These are phyloP conservation scores for Epichloe sylvatica DNA, from an alignment of 2,329 filamentous ascomycete genomes.

Conservation along the genomic window DNA sequence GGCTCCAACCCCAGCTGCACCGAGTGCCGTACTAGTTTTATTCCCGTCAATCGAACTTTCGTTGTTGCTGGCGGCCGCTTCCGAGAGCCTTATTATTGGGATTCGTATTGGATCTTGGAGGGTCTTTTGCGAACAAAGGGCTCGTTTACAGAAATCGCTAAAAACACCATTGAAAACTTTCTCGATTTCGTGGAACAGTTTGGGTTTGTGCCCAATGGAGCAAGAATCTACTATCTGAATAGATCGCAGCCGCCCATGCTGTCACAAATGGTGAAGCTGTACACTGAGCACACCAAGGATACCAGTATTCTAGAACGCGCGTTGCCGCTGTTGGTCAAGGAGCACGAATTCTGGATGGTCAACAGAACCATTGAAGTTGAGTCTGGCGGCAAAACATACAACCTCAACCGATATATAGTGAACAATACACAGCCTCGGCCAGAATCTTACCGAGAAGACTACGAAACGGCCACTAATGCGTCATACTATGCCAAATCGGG, in stretches of 20 bases:
- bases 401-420: slow-evolving; percentile 45
- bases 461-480: slow-evolving; percentile 47
- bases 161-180: slow-evolving; percentile 58
- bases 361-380: slow-evolving; percentile 46
- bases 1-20: slow-evolving; percentile 38
- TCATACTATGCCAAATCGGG: slow-evolving; percentile 48
- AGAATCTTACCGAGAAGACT: slow-evolving; percentile 54
- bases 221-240: slow-evolving; percentile 54
- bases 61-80: slow-evolving; percentile 60
- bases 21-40: slow-evolving; percentile 49
- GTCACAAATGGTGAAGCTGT: slow-evolving; percentile 50
- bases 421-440: slow-evolving; percentile 52
- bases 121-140: slow-evolving; percentile 51
- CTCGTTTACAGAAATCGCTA: slow-evolving; percentile 46
- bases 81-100: slow-evolving; percentile 59
- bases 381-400: slow-evolving; percentile 32
- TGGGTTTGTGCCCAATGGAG: slow-evolving; percentile 55
- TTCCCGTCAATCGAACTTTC: slow-evolving; percentile 52
- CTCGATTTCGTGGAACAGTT: slow-evolving; percentile 50
- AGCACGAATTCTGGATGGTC: slow-evolving; percentile 47
- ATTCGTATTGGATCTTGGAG: slow-evolving; percentile 55
- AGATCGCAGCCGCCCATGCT: slow-evolving; percentile 53
- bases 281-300: slow-evolving; percentile 52
- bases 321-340: slow-evolving; percentile 46
- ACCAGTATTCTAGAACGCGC: slow-evolving; percentile 45